These are phyloP conservation scores for Ceratocystis destructans DNA, from an alignment of 2,329 filamentous ascomycete species.

Conservation along the genomic window DNA sequence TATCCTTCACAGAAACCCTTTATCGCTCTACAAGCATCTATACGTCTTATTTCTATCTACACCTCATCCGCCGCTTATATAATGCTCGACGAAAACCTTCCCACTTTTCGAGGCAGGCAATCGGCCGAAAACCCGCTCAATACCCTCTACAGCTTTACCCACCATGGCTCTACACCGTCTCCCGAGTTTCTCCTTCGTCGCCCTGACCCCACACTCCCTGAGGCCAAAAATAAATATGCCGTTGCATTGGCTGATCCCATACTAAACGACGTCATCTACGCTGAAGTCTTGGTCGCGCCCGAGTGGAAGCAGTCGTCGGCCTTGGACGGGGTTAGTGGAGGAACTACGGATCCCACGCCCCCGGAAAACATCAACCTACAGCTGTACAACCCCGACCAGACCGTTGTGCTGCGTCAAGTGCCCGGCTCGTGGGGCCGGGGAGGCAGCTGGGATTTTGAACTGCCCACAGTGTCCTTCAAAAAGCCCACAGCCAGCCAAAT, in stretches of 20 bases:
- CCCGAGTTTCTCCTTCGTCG: constrained; percentile 71
- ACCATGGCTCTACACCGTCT: constrained; percentile 67
- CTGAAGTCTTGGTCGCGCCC: constrained; percentile 70
- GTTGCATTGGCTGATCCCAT: constrained; percentile 72
- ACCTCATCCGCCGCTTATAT: background rate
- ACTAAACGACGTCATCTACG: constrained; percentile 69
- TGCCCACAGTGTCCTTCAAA: constrained; percentile 75
- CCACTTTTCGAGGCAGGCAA: constrained; percentile 47
- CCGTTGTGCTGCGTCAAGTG: constrained; percentile 55
- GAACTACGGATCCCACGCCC: constrained; percentile 5
- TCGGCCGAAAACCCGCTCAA: constrained; percentile 40
- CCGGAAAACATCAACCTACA: constrained; percentile 71
- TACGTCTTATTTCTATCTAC: background rate
- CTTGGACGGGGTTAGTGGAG: constrained; percentile 11
- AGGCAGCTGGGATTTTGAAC: constrained; percentile 80
- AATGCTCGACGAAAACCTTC: constrained; percentile 93
- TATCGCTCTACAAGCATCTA: background rate
- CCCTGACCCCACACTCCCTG: constrained; percentile 54
- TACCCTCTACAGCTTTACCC: constrained; percentile 45
- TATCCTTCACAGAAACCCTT: background rate
- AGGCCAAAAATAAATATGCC: constrained; percentile 71
- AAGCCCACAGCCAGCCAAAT: constrained; percentile 64
- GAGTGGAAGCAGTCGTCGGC: constrained; percentile 55
- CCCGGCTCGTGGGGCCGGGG: constrained; percentile 67
- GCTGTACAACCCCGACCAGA: constrained; percentile 87